Base-by-base conservation (phyloP, 2,329 filamentous ascomycete species). In the Septoria linicola region DNA sequence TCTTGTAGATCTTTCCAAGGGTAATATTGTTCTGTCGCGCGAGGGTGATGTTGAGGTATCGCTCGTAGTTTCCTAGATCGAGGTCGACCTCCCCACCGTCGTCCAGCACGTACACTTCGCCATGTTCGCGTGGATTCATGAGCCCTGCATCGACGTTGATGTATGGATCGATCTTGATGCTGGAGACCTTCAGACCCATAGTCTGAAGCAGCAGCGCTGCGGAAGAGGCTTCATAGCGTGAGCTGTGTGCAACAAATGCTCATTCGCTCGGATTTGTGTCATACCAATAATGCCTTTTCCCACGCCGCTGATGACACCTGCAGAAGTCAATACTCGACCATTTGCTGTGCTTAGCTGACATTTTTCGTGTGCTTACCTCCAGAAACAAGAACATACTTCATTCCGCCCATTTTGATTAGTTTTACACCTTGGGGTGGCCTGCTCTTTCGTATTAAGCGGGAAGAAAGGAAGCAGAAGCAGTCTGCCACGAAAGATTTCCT, bases 11-110 rank as follows among this genome's bases (percentile, higher is more conserved):
- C 76, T 97, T 96, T 67, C 93, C 93, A 4, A 92, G 96, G 3
- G 93, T 99, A 72, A 99, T 95, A 72, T 97, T 97, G 76, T 92
- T 89, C 63, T 96, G 90, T 55, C 85, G 79, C 7, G 83, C 89
- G 55, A 97, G 79, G 49, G 85, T 88, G 59, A 92, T 85, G 65
- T 85, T 85, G 48, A 96, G 83, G 68, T 95, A 95, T 36, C 85
- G 80, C 69, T 88, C 85, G 72, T 88, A 88, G 70, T 88, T 88
- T 59, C 85, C 85, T 27, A 89, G 76, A 68, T 89, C 85, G 52
- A 89, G 79, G 65, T 88, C 85, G 57, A 84, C 81, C 70, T 89
- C 87, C 60, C 87, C 87, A 58, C 88, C 88, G 65, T 93, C 89
- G 62, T 88, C 83, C 51, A 93, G 80, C 41, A 96, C 91, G 67